Conservation (phyloP, 1,284 basidiomycete genomes). For the Pascua guehoae region DNA sequence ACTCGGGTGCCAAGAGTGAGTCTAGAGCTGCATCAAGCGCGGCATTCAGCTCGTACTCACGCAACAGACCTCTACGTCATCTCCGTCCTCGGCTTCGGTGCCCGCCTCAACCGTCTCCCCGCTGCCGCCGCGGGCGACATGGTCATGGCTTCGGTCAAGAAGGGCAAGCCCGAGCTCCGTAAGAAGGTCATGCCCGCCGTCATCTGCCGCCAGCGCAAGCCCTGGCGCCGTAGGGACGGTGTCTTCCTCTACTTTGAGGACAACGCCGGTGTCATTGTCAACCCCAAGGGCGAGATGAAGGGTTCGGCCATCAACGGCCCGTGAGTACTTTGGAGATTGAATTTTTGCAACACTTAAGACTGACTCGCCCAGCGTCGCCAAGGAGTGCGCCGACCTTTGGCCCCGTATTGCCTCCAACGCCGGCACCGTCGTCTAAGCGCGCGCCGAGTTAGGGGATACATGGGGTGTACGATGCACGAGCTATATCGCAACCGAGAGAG, state of each 20-base stretch:
- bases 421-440: slow-evolving; percentile 81
- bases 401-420: slow-evolving; percentile 99
- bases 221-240: slow-evolving; percentile 96
- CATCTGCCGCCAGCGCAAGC: slow-evolving; percentile 95
- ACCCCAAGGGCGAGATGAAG: slow-evolving; percentile 99
- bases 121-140: slow-evolving; percentile 98
- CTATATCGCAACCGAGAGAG: slow-evolving; percentile 7
- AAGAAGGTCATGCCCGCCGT: slow-evolving; percentile 99
- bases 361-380: slow-evolving; percentile 38
- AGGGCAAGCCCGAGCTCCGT: slow-evolving; percentile 98
- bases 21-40: background rate
- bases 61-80: slow-evolving; percentile 50
- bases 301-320: slow-evolving; percentile 98
- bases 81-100: slow-evolving; percentile 71
- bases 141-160: slow-evolving; percentile 99
- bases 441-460: slow-evolving; percentile 15
- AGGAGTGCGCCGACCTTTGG: slow-evolving; percentile 84
- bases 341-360: no score
- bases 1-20: slow-evolving; percentile 90
- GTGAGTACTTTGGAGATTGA: slow-evolving; percentile 25
- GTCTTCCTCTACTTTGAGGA: slow-evolving; percentile 99
- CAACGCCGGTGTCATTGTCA: slow-evolving; percentile 95
- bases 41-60: background rate
- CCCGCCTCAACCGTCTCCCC: slow-evolving; percentile 94
- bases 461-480: slow-evolving; percentile 26